Conservation (phyloP, 2,329 filamentous ascomycete genomes). For the Pseudogymnoascus sp. region DNA sequence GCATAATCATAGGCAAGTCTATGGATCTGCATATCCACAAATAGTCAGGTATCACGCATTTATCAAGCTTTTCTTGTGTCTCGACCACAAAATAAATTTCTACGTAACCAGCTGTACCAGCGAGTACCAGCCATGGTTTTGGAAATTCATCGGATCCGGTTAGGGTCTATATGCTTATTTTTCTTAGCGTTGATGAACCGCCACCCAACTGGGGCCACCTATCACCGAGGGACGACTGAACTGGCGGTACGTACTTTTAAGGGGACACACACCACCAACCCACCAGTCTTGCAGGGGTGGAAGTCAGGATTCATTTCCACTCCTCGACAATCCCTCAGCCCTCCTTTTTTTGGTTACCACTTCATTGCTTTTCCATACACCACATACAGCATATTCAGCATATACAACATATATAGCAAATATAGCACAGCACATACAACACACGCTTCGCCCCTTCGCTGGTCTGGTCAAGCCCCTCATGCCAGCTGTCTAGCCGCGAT, state of each 20-base stretch:
- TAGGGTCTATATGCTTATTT: not conserved
- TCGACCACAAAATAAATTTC: not conserved
- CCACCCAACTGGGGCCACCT: not conserved
- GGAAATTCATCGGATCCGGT: not conserved
- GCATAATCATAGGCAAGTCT: not conserved
- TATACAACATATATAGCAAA: not conserved
- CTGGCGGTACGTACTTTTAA: not conserved
- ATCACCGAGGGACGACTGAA: not conserved
- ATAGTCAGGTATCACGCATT: not conserved
- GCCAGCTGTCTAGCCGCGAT: not conserved
- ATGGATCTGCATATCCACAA: not conserved
- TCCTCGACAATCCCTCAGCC: not conserved
- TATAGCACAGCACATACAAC: not conserved
- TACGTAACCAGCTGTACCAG: not conserved
- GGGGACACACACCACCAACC: not conserved
- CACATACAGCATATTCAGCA: not conserved
- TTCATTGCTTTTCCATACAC: not conserved
- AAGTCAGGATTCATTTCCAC: conserved; percentile 2
- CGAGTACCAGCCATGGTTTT: not conserved
- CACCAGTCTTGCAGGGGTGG: not conserved
- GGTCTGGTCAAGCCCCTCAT: not conserved
- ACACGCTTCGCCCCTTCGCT: not conserved
- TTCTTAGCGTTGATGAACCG: not conserved
- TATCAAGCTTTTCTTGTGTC: not conserved
- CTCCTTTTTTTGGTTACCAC: not conserved